A percentile compares a stretch with the other conserved stretches of the same genome.
Conservation (phyloP, 352 stramenopile genomes). For the Pythium apleroticum region DNA sequence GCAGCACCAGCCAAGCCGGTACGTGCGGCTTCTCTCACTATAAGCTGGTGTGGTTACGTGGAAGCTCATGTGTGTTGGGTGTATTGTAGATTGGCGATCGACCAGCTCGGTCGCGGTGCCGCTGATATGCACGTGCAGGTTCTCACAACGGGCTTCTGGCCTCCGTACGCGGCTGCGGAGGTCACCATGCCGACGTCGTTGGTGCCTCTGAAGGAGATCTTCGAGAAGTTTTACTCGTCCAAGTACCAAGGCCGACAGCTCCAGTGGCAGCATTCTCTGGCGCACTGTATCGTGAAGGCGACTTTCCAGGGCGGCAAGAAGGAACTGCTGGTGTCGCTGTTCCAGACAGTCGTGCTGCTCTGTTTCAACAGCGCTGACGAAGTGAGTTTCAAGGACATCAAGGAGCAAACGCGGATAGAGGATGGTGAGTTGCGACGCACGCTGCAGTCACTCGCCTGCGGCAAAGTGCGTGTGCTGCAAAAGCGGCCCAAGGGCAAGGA, state of each 20-base stretch:
- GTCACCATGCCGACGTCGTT: conserved; percentile 73
- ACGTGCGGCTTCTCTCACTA: no score
- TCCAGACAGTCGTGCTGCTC: conserved; percentile 84
- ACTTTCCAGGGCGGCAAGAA: conserved; percentile 81
- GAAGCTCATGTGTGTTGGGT: conserved; percentile 1
- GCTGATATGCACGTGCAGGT: not conserved
- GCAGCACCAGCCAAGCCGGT: conserved; percentile 77
- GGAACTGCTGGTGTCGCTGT: conserved; percentile 86
- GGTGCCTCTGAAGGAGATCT: conserved; percentile 75
- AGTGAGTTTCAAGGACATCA: conserved; percentile 85
- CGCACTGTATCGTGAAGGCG: conserved; percentile 87
- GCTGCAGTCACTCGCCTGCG: conserved; percentile 88
- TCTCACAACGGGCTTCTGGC: not conserved
- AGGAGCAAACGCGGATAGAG: conserved; percentile 87
- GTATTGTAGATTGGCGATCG: conserved; percentile 34
- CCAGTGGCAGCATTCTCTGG: conserved; percentile 90
- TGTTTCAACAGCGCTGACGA: conserved; percentile 74
- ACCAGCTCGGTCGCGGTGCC: conserved; percentile 33
- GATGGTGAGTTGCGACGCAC: conserved; percentile 88
- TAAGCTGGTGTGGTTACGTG: no score
- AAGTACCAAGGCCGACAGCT: conserved; percentile 90
- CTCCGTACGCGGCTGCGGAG: conserved; percentile 78
- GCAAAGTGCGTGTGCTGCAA: conserved; percentile 87
- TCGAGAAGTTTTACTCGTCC: conserved; percentile 88
- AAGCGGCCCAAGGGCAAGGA: conserved; percentile 89